phyloP scores from a whole-genome alignment of 1,139 yeast genomes.

The Pichia sp. region DNA sequence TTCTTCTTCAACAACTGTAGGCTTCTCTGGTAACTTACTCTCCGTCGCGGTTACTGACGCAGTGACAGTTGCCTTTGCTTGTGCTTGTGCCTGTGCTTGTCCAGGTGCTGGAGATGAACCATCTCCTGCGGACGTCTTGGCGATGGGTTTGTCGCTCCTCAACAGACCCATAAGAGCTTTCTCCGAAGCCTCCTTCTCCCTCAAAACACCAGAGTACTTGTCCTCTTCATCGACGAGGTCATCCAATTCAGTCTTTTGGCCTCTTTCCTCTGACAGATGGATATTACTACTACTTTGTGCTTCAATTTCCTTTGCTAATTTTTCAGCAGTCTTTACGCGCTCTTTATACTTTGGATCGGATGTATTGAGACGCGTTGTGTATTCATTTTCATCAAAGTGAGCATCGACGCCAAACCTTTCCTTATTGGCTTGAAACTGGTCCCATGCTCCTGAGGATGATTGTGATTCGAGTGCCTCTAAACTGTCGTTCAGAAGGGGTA shows the following conservation, averaged over 20 bases:
- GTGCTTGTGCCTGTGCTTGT: background rate
- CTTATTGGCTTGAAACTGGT: conserved; percentile 88
- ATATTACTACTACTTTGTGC: conserved; percentile 44
- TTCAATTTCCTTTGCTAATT: conserved; percentile 68
- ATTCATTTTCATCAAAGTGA: conserved; percentile 79
- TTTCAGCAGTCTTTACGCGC: conserved; percentile 64
- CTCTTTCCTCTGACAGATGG: conserved; percentile 91
- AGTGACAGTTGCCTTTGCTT: background rate
- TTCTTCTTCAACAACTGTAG: background rate
- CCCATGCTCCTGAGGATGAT: conserved; percentile 46
- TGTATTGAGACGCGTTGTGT: conserved; percentile 78
- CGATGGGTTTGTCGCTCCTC: conserved; percentile 10
- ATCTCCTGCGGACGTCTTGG: too few relatives aligned
- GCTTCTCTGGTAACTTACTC: background rate
- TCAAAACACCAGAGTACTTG: conserved; percentile 84
- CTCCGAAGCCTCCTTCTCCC: conserved; percentile 36
- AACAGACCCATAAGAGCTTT: conserved; percentile 24
- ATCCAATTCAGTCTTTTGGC: conserved; percentile 62
- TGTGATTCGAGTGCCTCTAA: too few relatives aligned
- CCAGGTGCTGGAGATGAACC: too few relatives aligned
- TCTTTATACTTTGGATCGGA: conserved; percentile 66
- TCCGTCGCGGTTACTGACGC: background rate
- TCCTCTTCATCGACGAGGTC: conserved; percentile 92
- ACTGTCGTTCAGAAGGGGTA: too few relatives aligned
- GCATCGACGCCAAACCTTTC: conserved; percentile 84